phyloP scores from a whole-genome alignment of 108 stramenopile species.

The Epipyxis sp. region DNA sequence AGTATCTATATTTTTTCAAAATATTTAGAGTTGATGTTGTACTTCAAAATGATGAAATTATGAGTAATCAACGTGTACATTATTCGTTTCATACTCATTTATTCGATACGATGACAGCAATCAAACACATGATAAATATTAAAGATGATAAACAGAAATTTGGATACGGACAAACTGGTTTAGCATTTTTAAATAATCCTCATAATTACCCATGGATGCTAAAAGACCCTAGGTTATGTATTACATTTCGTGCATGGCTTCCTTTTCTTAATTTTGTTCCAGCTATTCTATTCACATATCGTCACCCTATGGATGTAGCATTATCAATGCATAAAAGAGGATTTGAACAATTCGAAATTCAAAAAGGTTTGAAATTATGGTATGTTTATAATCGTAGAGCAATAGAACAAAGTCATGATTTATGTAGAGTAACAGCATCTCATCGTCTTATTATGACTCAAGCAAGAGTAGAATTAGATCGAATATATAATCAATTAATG shows the following conservation, averaged over 20 bases:
- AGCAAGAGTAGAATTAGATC: slow-evolving; percentile 65
- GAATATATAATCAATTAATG: slow-evolving; percentile 66
- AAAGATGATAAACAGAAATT: slow-evolving; percentile 12
- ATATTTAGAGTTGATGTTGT: slow-evolving; percentile 72
- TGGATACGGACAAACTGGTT: not conserved
- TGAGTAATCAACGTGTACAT: slow-evolving; percentile 63
- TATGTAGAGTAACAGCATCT: slow-evolving; percentile 70
- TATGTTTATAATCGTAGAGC: slow-evolving; percentile 79
- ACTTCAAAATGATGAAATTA: slow-evolving; percentile 78
- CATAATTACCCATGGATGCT: slow-evolving; percentile 66
- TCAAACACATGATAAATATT: slow-evolving; percentile 57
- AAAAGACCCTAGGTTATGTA: slow-evolving; percentile 87
- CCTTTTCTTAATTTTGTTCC: slow-evolving; percentile 69
- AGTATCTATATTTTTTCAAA: too few relatives aligned
- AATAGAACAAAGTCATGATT: slow-evolving; percentile 63
- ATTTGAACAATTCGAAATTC: slow-evolving; percentile 46
- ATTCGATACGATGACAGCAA: slow-evolving; percentile 64
- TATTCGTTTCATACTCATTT: slow-evolving; percentile 65
- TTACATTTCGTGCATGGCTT: slow-evolving; percentile 76
- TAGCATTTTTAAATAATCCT: slow-evolving; percentile 29
- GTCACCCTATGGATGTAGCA: slow-evolving; percentile 87
- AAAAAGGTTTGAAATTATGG: slow-evolving; percentile 74
- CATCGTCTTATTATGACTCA: slow-evolving; percentile 70
- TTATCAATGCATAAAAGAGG: slow-evolving; percentile 68
- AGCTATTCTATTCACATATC: slow-evolving; percentile 80